Percentiles rank a stretch among this genome's conserved stretches.
Conservation (phyloP, 345 rosid species). For the Euphorbia peplus region DNA sequence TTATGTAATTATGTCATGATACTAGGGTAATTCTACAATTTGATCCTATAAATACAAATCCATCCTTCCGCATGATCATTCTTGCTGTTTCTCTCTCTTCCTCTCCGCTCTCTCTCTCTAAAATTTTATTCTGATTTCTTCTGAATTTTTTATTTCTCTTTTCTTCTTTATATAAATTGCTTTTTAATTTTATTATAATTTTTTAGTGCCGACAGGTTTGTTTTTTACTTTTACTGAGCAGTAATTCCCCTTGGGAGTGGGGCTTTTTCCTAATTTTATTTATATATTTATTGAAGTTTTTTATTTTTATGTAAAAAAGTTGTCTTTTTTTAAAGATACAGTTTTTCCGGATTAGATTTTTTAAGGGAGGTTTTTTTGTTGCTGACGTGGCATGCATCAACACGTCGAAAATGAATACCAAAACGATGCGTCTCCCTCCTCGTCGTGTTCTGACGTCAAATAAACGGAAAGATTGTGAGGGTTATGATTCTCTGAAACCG, state of each 20-base stretch:
- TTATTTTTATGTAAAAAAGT: neutral
- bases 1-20: neutral
- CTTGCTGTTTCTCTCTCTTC: neutral
- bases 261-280: neutral
- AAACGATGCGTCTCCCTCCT: slow-evolving; percentile 88
- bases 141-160: neutral
- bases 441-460: slow-evolving; percentile 63
- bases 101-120: neutral
- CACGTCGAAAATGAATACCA: slow-evolving; percentile 46
- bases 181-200: neutral
- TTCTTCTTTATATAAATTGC: neutral
- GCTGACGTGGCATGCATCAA: slow-evolving; percentile 73
- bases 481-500: slow-evolving; percentile 33
- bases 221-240: neutral
- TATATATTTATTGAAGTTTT: neutral
- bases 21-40: neutral
- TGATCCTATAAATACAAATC: slow-evolving; percentile 3
- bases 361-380: neutral
- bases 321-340: neutral
- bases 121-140: neutral
- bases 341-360: neutral
- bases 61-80: neutral
- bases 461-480: slow-evolving; percentile 65
- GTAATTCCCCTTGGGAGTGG: neutral
- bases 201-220: neutral